These are phyloP conservation scores for Rhynchospora tenuis DNA, from an alignment of 176 grass and related monocot genomes.

Conservation along the genomic window DNA sequence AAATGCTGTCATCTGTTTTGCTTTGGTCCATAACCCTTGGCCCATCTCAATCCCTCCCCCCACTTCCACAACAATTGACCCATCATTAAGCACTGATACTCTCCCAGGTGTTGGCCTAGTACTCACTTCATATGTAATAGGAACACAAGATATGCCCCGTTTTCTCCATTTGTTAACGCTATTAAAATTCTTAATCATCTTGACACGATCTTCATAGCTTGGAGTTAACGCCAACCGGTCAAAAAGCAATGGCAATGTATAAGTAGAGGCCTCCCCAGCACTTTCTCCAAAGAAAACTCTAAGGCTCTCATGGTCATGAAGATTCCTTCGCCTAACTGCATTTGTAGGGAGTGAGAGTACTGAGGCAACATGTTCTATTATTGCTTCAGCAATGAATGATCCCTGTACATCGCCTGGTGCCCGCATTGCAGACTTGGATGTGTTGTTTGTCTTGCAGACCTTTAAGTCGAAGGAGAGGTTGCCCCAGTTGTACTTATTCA, in stretches of 20 bases:
- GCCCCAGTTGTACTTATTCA: slow-evolving; percentile 86
- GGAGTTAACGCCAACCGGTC: slow-evolving; percentile 56
- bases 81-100: slow-evolving; percentile 82
- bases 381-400: slow-evolving; percentile 78
- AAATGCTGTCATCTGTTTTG: slow-evolving; percentile 72
- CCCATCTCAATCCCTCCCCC: slow-evolving; percentile 85
- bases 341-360: slow-evolving; percentile 42
- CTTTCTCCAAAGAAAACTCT: slow-evolving; percentile 28
- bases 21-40: slow-evolving; percentile 81
- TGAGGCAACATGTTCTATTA: slow-evolving; percentile 75
- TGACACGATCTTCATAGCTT: slow-evolving; percentile 35
- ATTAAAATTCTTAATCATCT: slow-evolving; percentile 47
- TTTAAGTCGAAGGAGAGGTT: slow-evolving; percentile 54
- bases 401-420: slow-evolving; percentile 67
- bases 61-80: slow-evolving; percentile 80
- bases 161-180: slow-evolving; percentile 60
- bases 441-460: slow-evolving; percentile 70
- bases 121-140: slow-evolving; percentile 41
- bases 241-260: slow-evolving; percentile 58
- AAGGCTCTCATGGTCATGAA: slow-evolving; percentile 60
- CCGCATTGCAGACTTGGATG: slow-evolving; percentile 56
- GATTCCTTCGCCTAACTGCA: slow-evolving; percentile 54
- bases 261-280: slow-evolving; percentile 44
- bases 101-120: slow-evolving; percentile 53
- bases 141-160: slow-evolving; percentile 78